Percentiles rank a stretch among this genome's conserved stretches.
These are phyloP conservation scores for Capsicum pubescens DNA, from an alignment of 257 asterid genomes.

Conservation along the genomic window DNA sequence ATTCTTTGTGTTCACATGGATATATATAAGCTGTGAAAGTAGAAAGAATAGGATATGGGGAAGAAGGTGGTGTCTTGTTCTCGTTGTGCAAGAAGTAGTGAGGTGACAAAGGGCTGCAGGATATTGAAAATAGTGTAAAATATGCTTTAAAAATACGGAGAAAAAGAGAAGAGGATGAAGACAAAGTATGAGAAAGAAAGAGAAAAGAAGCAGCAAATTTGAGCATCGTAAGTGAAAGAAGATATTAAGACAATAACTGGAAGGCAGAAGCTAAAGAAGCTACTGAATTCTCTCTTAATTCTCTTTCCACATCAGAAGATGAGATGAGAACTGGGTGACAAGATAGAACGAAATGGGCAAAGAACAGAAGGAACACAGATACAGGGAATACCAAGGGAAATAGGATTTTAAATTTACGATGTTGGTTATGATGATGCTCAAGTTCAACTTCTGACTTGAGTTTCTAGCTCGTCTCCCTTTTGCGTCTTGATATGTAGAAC, in stretches of 20 bases:
- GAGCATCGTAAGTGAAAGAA: background rate
- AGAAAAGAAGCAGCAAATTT: constrained; percentile 10
- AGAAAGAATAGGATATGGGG: constrained; percentile 15
- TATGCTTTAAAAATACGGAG: background rate
- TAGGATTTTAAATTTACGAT: background rate
- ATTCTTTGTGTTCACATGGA: background rate
- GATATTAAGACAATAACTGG: background rate
- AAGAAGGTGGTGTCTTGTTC: constrained; percentile 18
- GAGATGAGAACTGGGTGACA: background rate
- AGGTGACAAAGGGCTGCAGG: background rate
- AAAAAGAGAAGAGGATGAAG: constrained; percentile 9
- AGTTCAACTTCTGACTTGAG: constrained; percentile 6
- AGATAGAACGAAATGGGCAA: background rate
- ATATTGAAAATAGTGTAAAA: background rate
- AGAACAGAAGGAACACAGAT: background rate
- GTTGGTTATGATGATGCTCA: constrained; percentile 7
- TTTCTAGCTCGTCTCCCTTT: background rate
- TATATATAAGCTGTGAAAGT: background rate
- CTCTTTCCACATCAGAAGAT: constrained; percentile 21
- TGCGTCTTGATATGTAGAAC: background rate
- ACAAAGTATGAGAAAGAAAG: background rate
- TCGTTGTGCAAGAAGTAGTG: background rate
- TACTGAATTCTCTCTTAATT: constrained; percentile 12
- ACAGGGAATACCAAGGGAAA: background rate
- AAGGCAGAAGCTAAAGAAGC: background rate